Base-by-base conservation (phyloP, 2,329 filamentous ascomycete species). In the Zalaria sp. region DNA sequence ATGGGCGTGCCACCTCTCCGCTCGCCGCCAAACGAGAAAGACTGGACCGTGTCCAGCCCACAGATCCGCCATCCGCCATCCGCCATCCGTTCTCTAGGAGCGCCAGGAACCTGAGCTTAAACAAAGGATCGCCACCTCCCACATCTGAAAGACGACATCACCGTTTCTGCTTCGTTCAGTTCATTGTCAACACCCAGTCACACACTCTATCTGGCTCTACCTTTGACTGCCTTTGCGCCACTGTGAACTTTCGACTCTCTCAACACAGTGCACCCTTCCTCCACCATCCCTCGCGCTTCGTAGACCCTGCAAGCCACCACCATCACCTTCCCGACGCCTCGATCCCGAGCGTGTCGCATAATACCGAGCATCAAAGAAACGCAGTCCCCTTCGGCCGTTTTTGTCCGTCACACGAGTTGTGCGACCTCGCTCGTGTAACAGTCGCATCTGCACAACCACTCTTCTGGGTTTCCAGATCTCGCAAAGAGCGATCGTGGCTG, bases 71-170 rank as follows among this genome's bases (percentile, higher is more conserved):
- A 18, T 18, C 18, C 18, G 18, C 18, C 18, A 18, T 18, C 18
- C 18, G 18, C 18, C 65, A 61, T 65, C 58, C 58, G 57, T 58
- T 52, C 46, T 49, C 55, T 60, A 56, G 57, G 54, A 52, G 57
- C 61, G 58, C 55, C 62, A 63, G 61, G 58, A 56, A 60, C 58
- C 58, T 60, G 60, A 65, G 62, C 63, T 66, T 67, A 66, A 18
- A 67, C 64, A 66, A 65, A 64, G 62, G 65, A 68, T 67, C 65
- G 64, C 60, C 64, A 56, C 59, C 52, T 55, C 56, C 43, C 44
- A 48, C 38, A 43, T 43, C 38, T 40, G n/a, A 32, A n/a, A n/a
- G 7, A n/a, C 29, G 29, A 32, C 29, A 32, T 32, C 29, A 32
- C 9, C 31, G 31, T 9, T 34, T 34, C 11, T 18, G 18, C 40